Evolutionary conservation across 202 grass and related monocot species (phyloP).

Genomic region (Brachypodium distachyon): DNA sequence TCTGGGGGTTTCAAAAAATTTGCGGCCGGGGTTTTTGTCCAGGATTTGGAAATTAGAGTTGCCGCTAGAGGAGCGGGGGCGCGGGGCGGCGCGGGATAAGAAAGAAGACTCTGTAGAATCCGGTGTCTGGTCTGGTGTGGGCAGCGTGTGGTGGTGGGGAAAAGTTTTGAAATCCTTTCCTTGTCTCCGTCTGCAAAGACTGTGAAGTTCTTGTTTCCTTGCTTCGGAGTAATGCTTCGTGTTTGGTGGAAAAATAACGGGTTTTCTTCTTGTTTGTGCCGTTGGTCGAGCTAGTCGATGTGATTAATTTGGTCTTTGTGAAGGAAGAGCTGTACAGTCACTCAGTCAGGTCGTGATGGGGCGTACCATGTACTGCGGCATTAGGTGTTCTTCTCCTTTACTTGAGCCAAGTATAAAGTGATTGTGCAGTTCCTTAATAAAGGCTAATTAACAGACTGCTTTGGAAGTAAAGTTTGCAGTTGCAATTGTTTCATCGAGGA

Average conservation of each 20-base stretch:
- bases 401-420: background rate
- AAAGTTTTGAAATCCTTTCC: conserved; percentile 22
- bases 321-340: background rate
- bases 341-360: background rate
- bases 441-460: background rate
- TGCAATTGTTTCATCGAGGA: background rate
- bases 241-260: background rate
- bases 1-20: conserved; percentile 14
- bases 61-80: background rate
- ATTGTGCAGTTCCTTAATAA: background rate
- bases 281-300: background rate
- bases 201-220: background rate
- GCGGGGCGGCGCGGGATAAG: background rate
- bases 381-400: background rate
- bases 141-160: conserved; percentile 23
- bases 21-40: conserved; percentile 6
- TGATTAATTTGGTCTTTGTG: background rate
- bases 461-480: background rate
- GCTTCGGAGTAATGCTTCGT: background rate
- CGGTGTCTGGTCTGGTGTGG: background rate
- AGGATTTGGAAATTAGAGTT: conserved; percentile 30
- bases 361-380: background rate
- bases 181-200: conserved; percentile 9
- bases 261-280: background rate
- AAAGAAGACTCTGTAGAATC: background rate